Conservation (phyloP, 345 rosid genomes). For the Rubroshorea leprosula region DNA sequence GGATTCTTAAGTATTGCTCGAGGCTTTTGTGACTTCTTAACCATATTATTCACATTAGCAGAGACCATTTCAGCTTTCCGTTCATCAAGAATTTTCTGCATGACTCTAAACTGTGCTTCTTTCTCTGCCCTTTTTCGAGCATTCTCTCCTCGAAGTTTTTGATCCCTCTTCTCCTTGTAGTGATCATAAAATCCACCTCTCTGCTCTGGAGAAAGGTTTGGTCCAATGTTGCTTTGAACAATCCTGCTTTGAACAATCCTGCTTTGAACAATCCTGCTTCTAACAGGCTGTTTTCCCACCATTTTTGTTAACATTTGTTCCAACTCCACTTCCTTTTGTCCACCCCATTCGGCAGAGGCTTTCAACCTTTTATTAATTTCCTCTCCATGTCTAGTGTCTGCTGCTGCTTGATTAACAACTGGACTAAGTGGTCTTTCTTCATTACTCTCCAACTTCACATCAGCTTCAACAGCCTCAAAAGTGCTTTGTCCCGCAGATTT, state of each 20-base stretch:
- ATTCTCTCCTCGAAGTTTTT: slow-evolving; percentile 53
- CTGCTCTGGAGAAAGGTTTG: slow-evolving; percentile 31
- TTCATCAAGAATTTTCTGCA: slow-evolving; percentile 40
- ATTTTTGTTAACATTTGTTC: slow-evolving; percentile 45
- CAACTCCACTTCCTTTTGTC: slow-evolving; percentile 51
- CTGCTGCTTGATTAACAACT: slow-evolving; percentile 20
- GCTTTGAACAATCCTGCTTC: slow-evolving; percentile 8
- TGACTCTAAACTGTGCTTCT: slow-evolving; percentile 44
- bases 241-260: slow-evolving; percentile 17
- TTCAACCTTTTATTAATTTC: slow-evolving; percentile 27
- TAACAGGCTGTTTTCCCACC: slow-evolving; percentile 30
- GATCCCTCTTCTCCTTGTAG: slow-evolving; percentile 55
- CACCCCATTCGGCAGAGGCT: slow-evolving; percentile 43
- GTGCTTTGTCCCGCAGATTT: slow-evolving; percentile 13
- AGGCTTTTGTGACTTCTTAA: slow-evolving; percentile 31
- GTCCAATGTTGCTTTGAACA: slow-evolving; percentile 20
- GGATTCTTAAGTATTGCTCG: slow-evolving; percentile 30
- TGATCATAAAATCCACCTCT: slow-evolving; percentile 53
- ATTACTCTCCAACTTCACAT: slow-evolving; percentile 18
- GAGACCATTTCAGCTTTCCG: slow-evolving; percentile 48
- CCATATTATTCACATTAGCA: slow-evolving; percentile 25
- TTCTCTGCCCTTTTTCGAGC: slow-evolving; percentile 42
- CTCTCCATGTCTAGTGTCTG: slow-evolving; percentile 20
- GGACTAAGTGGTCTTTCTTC: slow-evolving; percentile 21
- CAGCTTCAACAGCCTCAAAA: slow-evolving; percentile 27